phyloP scores from a whole-genome alignment of 2,329 filamentous ascomycete species.

The Trichoderma citrinoviride region DNA sequence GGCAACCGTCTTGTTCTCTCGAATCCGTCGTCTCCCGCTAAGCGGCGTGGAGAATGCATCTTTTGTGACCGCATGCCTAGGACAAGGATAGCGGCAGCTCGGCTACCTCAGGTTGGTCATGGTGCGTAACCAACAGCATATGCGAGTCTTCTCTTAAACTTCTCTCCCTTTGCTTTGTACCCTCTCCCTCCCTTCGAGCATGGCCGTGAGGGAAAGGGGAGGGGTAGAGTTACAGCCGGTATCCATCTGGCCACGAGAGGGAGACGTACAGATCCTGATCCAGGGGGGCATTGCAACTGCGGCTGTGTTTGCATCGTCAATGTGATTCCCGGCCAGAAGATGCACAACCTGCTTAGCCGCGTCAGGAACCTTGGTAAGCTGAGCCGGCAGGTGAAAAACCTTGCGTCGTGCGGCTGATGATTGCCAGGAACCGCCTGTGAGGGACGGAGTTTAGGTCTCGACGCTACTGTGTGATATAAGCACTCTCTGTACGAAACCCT shows the following conservation, averaged over 20 bases:
- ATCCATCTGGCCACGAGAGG: background rate
- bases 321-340: no score
- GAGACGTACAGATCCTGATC: background rate
- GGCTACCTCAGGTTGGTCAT: conserved; percentile 1
- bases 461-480: conserved; percentile 5
- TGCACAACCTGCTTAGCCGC: conserved; percentile 1
- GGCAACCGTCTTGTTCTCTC: background rate
- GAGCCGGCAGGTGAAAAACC: conserved; percentile 7
- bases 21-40: background rate
- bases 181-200: no score
- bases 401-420: conserved; percentile 3
- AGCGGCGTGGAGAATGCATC: background rate
- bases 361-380: conserved; percentile 7
- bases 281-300: background rate
- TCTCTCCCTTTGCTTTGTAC: no score
- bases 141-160: background rate
- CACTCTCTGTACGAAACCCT: background rate
- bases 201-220: background rate
- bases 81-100: conserved; percentile 12
- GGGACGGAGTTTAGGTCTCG: background rate
- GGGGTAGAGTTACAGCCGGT: background rate
- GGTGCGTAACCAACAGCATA: background rate
- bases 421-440: conserved; percentile 7
- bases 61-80: background rate
- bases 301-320: no score